Conservation (phyloP, 164 flowering plant genomes). For the Sextonia rubra region DNA sequence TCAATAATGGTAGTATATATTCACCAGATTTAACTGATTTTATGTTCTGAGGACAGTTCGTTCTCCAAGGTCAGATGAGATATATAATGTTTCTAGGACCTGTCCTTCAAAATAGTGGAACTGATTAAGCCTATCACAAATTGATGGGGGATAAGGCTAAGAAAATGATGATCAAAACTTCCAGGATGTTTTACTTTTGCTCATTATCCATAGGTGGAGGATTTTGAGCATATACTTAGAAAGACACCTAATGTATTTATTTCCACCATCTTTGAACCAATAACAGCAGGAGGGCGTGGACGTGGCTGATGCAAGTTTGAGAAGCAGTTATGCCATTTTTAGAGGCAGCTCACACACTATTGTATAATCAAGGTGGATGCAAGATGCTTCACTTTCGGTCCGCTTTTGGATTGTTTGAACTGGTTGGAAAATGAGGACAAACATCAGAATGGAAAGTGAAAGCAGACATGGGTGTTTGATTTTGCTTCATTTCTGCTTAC, state of each 20-base stretch:
- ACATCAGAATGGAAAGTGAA: neutral
- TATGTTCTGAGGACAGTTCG: neutral
- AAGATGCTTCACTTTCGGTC: slow-evolving; percentile 6
- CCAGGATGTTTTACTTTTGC: neutral
- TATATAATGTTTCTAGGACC: neutral
- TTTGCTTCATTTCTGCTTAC: neutral
- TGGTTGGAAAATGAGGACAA: neutral
- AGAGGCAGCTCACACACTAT: slow-evolving; percentile 6
- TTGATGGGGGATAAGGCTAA: neutral
- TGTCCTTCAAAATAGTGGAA: too few relatives aligned
- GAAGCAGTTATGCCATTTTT: slow-evolving; percentile 12
- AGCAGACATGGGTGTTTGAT: neutral
- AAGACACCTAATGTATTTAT: neutral
- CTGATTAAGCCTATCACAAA: neutral
- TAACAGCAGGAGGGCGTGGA: slow-evolving; percentile 60
- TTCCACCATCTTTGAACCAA: neutral
- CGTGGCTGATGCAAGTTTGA: slow-evolving; percentile 30
- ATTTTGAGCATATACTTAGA: neutral
- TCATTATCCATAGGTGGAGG: neutral
- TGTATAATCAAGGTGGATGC: slow-evolving; percentile 8
- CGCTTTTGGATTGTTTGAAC: neutral
- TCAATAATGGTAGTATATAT: neutral
- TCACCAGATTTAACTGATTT: too few relatives aligned
- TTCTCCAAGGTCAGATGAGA: neutral
- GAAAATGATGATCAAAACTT: too few relatives aligned